phyloP scores from a whole-genome alignment of 2,329 filamentous ascomycete species.

The Pseudogymnoascus verrucosus region DNA sequence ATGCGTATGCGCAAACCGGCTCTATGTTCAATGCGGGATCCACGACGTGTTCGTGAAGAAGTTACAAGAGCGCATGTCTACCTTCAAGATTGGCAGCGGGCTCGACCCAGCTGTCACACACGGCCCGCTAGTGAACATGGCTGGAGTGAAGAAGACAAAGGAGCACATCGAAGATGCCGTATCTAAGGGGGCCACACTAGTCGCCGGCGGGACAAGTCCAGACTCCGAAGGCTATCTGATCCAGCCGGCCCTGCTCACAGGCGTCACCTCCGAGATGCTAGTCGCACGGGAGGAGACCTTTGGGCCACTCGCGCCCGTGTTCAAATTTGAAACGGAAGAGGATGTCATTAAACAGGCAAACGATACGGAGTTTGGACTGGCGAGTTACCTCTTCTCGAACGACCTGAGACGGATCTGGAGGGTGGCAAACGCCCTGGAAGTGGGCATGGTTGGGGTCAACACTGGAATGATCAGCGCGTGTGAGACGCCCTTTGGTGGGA shows the following conservation, averaged over 20 bases:
- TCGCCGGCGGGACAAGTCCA: conserved; percentile 52
- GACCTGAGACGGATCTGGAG: conserved; percentile 58
- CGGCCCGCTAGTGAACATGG: conserved; percentile 50
- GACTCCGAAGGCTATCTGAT: conserved; percentile 53
- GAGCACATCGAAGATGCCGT: conserved; percentile 57
- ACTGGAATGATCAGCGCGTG: no score
- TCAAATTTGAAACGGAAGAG: conserved; percentile 58
- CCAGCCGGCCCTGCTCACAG: conserved; percentile 56
- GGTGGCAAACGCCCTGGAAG: conserved; percentile 58
- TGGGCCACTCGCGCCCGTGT: conserved; percentile 55
- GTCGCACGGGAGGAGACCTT: conserved; percentile 52
- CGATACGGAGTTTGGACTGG: conserved; percentile 55
- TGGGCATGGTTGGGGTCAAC: conserved; percentile 57
- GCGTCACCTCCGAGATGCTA: conserved; percentile 50
- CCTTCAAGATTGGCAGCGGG: conserved; percentile 55
- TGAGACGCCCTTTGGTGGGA: no score
- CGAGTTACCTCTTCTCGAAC: conserved; percentile 62
- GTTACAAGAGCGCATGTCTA: conserved; percentile 42
- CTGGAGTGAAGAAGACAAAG: conserved; percentile 47
- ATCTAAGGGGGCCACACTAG: conserved; percentile 51
- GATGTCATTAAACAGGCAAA: conserved; percentile 54
- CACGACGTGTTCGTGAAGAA: conserved; percentile 52
- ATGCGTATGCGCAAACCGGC: conserved; percentile 56
- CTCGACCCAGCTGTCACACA: conserved; percentile 48
- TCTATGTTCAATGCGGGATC: conserved; percentile 56